These are phyloP conservation scores for Eucalyptus fibrosa DNA, from an alignment of 345 rosid genomes.

Conservation along the genomic window DNA sequence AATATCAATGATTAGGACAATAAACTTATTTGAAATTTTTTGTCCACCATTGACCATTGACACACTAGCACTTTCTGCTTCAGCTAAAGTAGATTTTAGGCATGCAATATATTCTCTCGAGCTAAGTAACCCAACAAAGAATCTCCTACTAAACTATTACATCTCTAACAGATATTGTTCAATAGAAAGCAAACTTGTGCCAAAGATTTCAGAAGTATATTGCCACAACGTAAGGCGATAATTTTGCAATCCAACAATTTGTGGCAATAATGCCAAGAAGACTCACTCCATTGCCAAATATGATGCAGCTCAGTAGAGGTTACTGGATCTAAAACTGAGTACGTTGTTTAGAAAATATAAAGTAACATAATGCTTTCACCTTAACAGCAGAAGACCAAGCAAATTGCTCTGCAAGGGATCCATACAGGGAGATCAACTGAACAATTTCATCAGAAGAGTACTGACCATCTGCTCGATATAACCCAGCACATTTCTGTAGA, in stretches of 20 bases:
- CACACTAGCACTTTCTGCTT: background rate
- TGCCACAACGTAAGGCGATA: background rate
- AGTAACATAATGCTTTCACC: constrained; percentile 20
- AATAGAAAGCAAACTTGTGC: background rate
- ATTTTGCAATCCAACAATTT: background rate
- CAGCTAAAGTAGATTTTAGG: background rate
- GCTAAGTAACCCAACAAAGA: background rate
- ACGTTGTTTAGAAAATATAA: background rate
- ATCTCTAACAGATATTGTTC: background rate
- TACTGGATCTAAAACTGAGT: background rate
- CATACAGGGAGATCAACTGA: constrained; percentile 65
- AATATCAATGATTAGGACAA: background rate
- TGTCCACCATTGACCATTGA: background rate
- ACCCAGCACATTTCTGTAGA: constrained; percentile 68
- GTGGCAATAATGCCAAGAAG: background rate
- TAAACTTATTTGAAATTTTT: background rate
- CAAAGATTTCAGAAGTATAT: background rate
- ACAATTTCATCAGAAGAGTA: constrained; percentile 71
- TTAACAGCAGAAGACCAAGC: constrained; percentile 92
- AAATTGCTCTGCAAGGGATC: constrained; percentile 57
- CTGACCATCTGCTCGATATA: constrained; percentile 44
- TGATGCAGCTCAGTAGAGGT: background rate
- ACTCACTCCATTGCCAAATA: background rate
- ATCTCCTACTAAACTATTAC: background rate
- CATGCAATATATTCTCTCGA: background rate